Evolutionary conservation across 2,329 filamentous ascomycete species (phyloP).

Genomic region (Diaporthe amygdali): DNA sequence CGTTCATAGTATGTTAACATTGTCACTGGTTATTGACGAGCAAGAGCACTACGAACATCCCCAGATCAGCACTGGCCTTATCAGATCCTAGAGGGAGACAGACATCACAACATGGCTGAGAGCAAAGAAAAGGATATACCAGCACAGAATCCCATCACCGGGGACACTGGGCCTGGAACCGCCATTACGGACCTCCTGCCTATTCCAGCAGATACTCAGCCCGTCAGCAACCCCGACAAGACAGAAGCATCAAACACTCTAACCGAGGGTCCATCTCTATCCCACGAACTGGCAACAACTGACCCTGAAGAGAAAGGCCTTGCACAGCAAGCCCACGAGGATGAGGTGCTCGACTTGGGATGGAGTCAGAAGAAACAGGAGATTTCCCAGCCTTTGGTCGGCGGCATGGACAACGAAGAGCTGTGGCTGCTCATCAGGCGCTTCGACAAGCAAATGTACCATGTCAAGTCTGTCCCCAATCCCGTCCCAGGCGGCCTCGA

Average conservation of each 20-base stretch:
- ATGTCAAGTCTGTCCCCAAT: conserved; percentile 70
- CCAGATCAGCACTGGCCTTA: too few species aligned
- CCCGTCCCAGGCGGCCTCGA: conserved; percentile 73
- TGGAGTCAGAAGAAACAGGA: conserved; percentile 67
- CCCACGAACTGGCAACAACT: conserved; percentile 49
- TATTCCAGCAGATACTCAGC: conserved; percentile 36
- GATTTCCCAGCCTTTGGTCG: conserved; percentile 66
- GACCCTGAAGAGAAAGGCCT: conserved; percentile 49
- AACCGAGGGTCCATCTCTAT: conserved; percentile 39
- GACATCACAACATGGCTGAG: background rate
- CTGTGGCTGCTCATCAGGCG: conserved; percentile 74
- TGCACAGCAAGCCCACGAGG: conserved; percentile 53
- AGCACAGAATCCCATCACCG: conserved; percentile 23
- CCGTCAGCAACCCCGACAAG: conserved; percentile 35
- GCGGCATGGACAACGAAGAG: conserved; percentile 74
- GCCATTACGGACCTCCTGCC: conserved; percentile 39
- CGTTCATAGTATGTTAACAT: background rate
- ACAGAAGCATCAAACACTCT: conserved; percentile 31
- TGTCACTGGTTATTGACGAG: background rate
- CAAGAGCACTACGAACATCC: background rate
- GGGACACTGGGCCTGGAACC: conserved; percentile 30
- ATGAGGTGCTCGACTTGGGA: conserved; percentile 69
- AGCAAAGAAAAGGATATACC: background rate
- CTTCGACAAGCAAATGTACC: conserved; percentile 74
- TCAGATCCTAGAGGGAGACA: too few species aligned